These are phyloP conservation scores for Sphenostylis stenocarpa DNA, from an alignment of 306 rosid species.

Conservation along the genomic window DNA sequence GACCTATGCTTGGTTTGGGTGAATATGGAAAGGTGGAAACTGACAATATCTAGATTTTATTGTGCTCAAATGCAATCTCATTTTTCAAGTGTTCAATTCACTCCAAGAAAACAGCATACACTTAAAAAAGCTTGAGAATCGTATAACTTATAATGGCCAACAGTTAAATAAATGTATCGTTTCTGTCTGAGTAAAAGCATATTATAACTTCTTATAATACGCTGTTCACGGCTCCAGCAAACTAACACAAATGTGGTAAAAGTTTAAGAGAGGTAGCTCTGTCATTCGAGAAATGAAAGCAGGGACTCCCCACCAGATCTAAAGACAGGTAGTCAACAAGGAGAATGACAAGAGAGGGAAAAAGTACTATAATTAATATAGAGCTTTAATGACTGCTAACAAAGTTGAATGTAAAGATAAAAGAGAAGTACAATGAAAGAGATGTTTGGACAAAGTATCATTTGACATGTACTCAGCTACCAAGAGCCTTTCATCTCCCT, in stretches of 20 bases:
- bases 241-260: not conserved
- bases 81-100: constrained; percentile 7
- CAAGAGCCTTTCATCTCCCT: constrained; percentile 84
- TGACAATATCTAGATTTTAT: not conserved
- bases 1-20: not conserved
- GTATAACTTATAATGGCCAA: not conserved
- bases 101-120: not conserved
- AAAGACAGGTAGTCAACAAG: constrained; percentile 14
- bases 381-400: constrained; percentile 6
- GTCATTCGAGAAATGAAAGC: constrained; percentile 16
- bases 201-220: not conserved
- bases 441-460: constrained; percentile 82
- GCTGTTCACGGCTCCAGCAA: not conserved
- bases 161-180: not conserved
- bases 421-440: constrained; percentile 66
- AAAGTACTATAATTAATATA: constrained; percentile 18
- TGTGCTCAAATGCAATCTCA: not conserved
- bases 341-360: constrained; percentile 13
- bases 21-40: constrained; percentile 4
- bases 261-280: not conserved
- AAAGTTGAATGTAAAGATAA: constrained; percentile 19
- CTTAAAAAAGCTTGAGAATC: not conserved
- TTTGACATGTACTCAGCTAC: constrained; percentile 83
- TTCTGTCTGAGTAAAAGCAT: constrained; percentile 6
- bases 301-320: constrained; percentile 4